Evolutionary conservation across 805 yeast genomes (phyloP).

Genomic region (Saturnispora gosingensis): DNA sequence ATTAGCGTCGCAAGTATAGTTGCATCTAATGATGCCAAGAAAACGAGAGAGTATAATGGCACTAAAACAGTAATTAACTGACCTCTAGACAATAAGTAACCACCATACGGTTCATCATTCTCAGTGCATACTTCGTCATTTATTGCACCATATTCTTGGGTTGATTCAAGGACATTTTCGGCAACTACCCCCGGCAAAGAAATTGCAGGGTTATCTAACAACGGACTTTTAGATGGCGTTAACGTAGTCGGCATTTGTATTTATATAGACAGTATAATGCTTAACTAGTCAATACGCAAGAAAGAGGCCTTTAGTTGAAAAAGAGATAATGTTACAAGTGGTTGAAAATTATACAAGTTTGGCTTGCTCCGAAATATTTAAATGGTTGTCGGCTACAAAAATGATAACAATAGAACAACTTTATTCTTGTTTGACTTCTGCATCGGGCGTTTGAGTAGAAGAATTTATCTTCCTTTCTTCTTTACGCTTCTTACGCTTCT

Average conservation of each 20-base stretch:
- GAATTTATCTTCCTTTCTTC: slow-evolving; percentile 22
- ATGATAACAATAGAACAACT: background rate
- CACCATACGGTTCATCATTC: slow-evolving; percentile 11
- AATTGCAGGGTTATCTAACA: slow-evolving; percentile 19
- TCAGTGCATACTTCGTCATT: slow-evolving; percentile 5
- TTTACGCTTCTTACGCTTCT: slow-evolving; percentile 30
- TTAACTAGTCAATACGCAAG: background rate
- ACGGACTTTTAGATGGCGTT: slow-evolving; percentile 3
- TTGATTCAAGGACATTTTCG: slow-evolving; percentile 20
- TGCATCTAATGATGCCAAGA: slow-evolving; percentile 56
- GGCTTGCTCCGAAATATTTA: background rate
- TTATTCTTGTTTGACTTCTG: background rate
- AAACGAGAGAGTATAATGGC: slow-evolving; percentile 39
- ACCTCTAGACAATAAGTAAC: slow-evolving; percentile 22
- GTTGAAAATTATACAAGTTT: background rate
- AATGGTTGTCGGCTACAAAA: background rate
- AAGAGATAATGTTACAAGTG: background rate
- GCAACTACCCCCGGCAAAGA: slow-evolving; percentile 24
- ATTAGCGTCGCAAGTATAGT: slow-evolving; percentile 61
- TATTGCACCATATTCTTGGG: slow-evolving; percentile 9
- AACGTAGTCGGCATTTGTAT: background rate
- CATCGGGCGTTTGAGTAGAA: background rate
- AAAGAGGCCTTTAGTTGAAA: background rate
- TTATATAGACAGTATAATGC: background rate
- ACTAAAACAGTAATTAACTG: slow-evolving; percentile 29